These are phyloP conservation scores for Leccinum variicolor DNA, from an alignment of 768 basidiomycete genomes.

Conservation along the genomic window DNA sequence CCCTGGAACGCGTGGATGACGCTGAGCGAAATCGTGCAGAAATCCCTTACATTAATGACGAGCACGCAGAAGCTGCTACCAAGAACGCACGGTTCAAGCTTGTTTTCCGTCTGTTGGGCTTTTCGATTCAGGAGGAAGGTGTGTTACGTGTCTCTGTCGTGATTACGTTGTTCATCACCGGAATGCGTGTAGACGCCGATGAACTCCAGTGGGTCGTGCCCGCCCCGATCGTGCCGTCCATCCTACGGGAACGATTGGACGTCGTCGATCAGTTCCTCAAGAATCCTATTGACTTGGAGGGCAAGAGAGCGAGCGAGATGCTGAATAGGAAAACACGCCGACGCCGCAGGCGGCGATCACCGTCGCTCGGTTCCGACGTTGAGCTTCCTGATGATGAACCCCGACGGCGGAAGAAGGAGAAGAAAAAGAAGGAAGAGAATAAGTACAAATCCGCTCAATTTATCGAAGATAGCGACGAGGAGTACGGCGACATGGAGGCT, in stretches of 20 bases:
- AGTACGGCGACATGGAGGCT: constrained; percentile 73
- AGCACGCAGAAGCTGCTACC: constrained; percentile 72
- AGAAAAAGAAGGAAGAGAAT: constrained; percentile 64
- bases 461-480: constrained; percentile 88
- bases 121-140: constrained; percentile 68
- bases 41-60: constrained; percentile 72
- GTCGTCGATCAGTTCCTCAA: constrained; percentile 84
- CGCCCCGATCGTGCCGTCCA: constrained; percentile 58
- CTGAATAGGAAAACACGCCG: constrained; percentile 59
- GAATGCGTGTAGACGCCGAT: constrained; percentile 46
- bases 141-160: constrained; percentile 15
- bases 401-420: constrained; percentile 36
- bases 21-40: constrained; percentile 41
- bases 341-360: constrained; percentile 50
- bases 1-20: background rate
- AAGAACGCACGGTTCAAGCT: constrained; percentile 80
- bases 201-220: constrained; percentile 88
- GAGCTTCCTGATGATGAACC: constrained; percentile 35
- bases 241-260: constrained; percentile 63
- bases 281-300: constrained; percentile 76
- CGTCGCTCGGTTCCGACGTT: constrained; percentile 44
- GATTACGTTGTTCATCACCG: background rate
- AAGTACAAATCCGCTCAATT: constrained; percentile 87
- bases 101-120: constrained; percentile 76
- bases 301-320: constrained; percentile 70